Percentiles rank a stretch among this genome's conserved stretches.
These are phyloP conservation scores for Tephrocybe sp. DNA, from an alignment of 768 basidiomycete genomes.

Conservation along the genomic window DNA sequence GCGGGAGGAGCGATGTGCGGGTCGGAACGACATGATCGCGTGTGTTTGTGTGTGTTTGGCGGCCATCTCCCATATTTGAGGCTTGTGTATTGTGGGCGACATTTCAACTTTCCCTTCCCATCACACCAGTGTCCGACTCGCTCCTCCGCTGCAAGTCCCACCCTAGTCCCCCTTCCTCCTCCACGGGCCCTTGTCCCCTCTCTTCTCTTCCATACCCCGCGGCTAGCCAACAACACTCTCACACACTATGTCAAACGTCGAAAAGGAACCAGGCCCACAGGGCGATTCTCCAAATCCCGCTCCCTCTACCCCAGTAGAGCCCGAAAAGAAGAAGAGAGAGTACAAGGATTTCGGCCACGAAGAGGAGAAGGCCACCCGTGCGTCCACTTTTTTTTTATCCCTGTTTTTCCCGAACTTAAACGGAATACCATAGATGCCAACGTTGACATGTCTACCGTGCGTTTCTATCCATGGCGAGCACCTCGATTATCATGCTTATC, in stretches of 20 bases:
- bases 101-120: slow-evolving; percentile 22
- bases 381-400: slow-evolving; percentile 29
- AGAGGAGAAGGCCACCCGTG: slow-evolving; percentile 64
- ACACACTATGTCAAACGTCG: slow-evolving; percentile 40
- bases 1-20: background rate
- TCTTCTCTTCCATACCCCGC: slow-evolving; percentile 22
- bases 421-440: slow-evolving; percentile 60
- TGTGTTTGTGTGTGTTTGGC: slow-evolving; percentile 24
- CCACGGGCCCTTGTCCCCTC: slow-evolving; percentile 27
- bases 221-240: slow-evolving; percentile 13
- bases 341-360: slow-evolving; percentile 87
- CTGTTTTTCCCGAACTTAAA: slow-evolving; percentile 14
- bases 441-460: slow-evolving; percentile 80
- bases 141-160: slow-evolving; percentile 7
- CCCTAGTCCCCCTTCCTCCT: slow-evolving; percentile 16
- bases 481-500: background rate
- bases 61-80: slow-evolving; percentile 27
- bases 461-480: slow-evolving; percentile 18
- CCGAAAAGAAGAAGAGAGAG: slow-evolving; percentile 68
- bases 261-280: slow-evolving; percentile 67
- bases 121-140: slow-evolving; percentile 13
- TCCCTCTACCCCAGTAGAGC: slow-evolving; percentile 23
- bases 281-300: slow-evolving; percentile 38
- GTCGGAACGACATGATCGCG: slow-evolving; percentile 8
- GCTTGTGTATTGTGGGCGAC: slow-evolving; percentile 18